Evolutionary conservation across 164 flowering plant species (phyloP), one percentile per base, ranked within the genome.

Genomic region (Dillenia turbinata): DNA sequence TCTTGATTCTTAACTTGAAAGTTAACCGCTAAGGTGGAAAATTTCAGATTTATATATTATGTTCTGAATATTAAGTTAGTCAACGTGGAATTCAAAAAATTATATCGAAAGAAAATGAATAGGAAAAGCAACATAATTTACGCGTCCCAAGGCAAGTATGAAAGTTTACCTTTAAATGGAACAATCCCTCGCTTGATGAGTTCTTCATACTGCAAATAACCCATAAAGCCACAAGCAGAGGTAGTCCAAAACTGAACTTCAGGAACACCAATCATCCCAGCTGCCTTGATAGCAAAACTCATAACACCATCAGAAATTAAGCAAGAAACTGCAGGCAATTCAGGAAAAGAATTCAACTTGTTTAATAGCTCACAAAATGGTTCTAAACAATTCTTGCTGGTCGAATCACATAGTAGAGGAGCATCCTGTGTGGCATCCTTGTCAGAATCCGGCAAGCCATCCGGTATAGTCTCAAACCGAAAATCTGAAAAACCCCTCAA

Each of bases 391-490:
- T 59, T 76, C 54, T 56, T 72, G 26, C 65, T 22, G 9, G 71
- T 73, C 0, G 81, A 73, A 9, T 65, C 74, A 46, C 86, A 78
- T 2, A 87, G 66, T 3, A 74, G 40, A 0, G 78, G 72, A 22
- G 78, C 24, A 59, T 83, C 77, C 50, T 80, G 85, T 1, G 87
- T 80, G 1, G 79, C 76, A 45, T 83, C 82, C 2, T 24, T 47
- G 9, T 82, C 83, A 0, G 90, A 80, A 0, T 75, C 78, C 0
- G 85, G 88, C 47, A 85, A 9, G 2, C 93, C 88, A 49, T 87
- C 93, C 0, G 85, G 84, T 14, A 87, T 87, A 45, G 85, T 61
- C 66, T 77, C 80, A 51, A 87, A 83, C 47, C 59, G 60, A 63
- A 85, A 84, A 62, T 71, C 81, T 0, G 68, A 56, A 3, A 75